Evolutionary conservation across 805 yeast genomes (phyloP), one percentile per base, ranked within the genome.

Genomic region (Kregervanrija delftensis): DNA sequence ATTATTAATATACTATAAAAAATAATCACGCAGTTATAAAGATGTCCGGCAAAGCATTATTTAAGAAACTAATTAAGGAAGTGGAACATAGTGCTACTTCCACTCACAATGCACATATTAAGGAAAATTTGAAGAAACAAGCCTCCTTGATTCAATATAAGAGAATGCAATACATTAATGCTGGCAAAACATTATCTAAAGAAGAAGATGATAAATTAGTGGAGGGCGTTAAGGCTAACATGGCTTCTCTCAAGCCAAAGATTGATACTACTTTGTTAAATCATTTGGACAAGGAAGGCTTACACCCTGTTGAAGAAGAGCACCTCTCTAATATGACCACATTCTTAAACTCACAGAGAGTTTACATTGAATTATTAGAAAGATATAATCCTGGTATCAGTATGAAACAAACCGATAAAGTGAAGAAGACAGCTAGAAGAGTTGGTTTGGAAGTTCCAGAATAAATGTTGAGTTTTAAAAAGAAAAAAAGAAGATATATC

Each of bases 371-470:
- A 51, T 71, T 91, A 40, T 69, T 90, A 37, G 93, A 85, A 53
- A 74, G 95, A 53, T 93, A 91, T 64, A 87, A 90, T 56, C 91
- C 95, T 3, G 93, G 96, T 2, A 69, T 83, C 49, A 77, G 77
- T 22, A 77, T 84, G 79, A 74, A 80, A 22, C 95, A 86, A 57
- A 76, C 75, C 42, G 96, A 91, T 49, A 80, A 83, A 45, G 81
- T 91, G 28, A 72, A 80, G 54, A 77, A 75, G 59, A 84, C 96
- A 1, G 99, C 98, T 6, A 74, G 81, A 45, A 75, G 81, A 50
- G 99, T 91, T n/a, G 99, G 99, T 0, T 72, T 91, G 43, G 78
- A 79, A 43, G 67, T 83, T 11, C 89, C 88, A 8, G 69, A 71
- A 49, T 59, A 49, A 51, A n/a, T n/a, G 6, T 14, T 13, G 11